phyloP scores from a whole-genome alignment of 1,284 basidiomycete genomes.

The Blastosporella zonata region DNA sequence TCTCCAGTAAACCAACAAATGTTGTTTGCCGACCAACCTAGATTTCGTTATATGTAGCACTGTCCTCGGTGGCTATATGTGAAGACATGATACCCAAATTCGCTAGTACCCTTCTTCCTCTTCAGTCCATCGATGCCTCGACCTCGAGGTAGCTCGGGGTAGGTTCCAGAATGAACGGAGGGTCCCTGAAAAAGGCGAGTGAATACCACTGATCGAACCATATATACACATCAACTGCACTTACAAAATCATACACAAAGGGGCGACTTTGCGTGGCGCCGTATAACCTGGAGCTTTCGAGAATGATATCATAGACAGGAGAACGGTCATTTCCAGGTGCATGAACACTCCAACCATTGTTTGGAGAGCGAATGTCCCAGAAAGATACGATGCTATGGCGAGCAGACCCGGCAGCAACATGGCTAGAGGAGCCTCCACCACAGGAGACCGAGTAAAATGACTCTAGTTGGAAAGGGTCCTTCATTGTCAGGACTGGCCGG shows the following conservation, averaged over 20 bases:
- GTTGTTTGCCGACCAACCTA: constrained; percentile 14
- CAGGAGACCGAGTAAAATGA: constrained; percentile 70
- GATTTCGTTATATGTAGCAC: constrained; percentile 1
- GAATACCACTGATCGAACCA: not conserved
- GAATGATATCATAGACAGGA: constrained; percentile 66
- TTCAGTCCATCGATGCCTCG: constrained; percentile 41
- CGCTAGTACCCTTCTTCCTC: constrained; percentile 32
- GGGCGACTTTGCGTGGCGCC: constrained; percentile 70
- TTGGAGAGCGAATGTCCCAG: constrained; percentile 68
- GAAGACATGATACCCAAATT: constrained; percentile 48
- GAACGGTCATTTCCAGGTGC: constrained; percentile 72
- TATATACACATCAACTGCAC: constrained; percentile 18
- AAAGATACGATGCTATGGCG: constrained; percentile 72
- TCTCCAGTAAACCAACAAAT: constrained; percentile 10
- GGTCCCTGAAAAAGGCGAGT: constrained; percentile 38
- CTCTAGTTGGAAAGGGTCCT: constrained; percentile 65
- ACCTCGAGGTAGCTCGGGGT: constrained; percentile 44
- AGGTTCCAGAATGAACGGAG: constrained; percentile 52
- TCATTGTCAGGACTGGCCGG: constrained; percentile 53
- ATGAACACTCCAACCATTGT: constrained; percentile 68
- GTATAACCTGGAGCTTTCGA: constrained; percentile 73
- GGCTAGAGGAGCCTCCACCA: constrained; percentile 61
- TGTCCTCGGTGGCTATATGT: constrained; percentile 39
- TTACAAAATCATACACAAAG: constrained; percentile 74
- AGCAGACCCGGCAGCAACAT: constrained; percentile 70